These are phyloP conservation scores for Thermothelomyces thermophilus DNA, from an alignment of 2,329 filamentous ascomycete genomes.

Conservation along the genomic window DNA sequence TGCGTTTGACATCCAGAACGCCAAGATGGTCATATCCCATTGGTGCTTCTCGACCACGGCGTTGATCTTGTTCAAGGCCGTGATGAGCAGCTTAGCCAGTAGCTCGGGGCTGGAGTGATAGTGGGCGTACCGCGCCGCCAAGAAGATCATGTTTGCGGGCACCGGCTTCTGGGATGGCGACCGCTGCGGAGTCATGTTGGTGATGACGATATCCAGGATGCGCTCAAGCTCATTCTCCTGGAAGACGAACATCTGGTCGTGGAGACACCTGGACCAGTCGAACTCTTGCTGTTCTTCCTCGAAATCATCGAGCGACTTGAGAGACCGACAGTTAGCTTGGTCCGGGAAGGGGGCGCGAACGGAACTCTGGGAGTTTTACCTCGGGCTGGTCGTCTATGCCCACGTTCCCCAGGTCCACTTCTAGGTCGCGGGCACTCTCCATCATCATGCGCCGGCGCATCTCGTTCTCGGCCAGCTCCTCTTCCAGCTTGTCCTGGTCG, in stretches of 20 bases:
- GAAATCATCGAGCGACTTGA: constrained; percentile 66
- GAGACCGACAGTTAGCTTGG: constrained; percentile 27
- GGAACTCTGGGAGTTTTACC: constrained; percentile 39
- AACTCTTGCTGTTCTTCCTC: constrained; percentile 91
- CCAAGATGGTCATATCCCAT: constrained; percentile 99
- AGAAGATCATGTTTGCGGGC: constrained; percentile 92
- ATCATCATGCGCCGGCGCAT: constrained; percentile 97
- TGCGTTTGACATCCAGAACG: constrained; percentile 98
- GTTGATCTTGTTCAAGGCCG: constrained; percentile 94
- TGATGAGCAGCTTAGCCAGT: constrained; percentile 69
- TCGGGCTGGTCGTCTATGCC: constrained; percentile 94
- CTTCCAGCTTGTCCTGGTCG: constrained; percentile 88
- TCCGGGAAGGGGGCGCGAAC: neutral
- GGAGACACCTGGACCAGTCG: constrained; percentile 86
- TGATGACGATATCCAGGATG: constrained; percentile 93
- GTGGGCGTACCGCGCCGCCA: constrained; percentile 91
- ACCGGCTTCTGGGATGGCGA: constrained; percentile 97
- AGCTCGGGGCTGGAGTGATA: constrained; percentile 89
- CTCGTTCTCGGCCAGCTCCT: constrained; percentile 95
- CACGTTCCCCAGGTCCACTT: constrained; percentile 92
- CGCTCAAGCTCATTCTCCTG: constrained; percentile 87
- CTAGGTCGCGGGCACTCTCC: constrained; percentile 93
- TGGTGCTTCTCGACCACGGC: constrained; percentile 91
- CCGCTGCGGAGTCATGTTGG: constrained; percentile 93
- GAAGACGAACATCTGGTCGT: constrained; percentile 99